These are phyloP conservation scores for Sherardia arvensis DNA, from an alignment of 257 asterid species.

Conservation along the genomic window DNA sequence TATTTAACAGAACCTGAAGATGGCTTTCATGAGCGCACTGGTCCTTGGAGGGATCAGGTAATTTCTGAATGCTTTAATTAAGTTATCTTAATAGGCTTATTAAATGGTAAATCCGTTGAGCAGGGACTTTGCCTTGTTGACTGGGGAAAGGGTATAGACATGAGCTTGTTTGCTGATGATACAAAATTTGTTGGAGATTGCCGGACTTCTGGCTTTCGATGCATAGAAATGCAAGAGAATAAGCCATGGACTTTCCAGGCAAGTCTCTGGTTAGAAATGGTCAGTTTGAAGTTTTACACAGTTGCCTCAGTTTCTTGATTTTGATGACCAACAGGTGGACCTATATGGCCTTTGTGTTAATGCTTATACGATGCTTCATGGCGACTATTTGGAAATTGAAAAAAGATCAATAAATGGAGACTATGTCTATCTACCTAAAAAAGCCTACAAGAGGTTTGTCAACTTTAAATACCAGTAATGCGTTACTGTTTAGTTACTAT, in stretches of 20 bases:
- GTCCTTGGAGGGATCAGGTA: constrained; percentile 90
- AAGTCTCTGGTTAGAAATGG: constrained; percentile 9
- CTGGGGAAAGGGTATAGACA: constrained; percentile 96
- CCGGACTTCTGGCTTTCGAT: constrained; percentile 91
- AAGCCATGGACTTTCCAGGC: constrained; percentile 93
- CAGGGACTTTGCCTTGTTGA: constrained; percentile 98
- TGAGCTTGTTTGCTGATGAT: constrained; percentile 50
- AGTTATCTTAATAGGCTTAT: neutral
- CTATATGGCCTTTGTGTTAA: constrained; percentile 72
- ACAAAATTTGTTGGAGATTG: constrained; percentile 75
- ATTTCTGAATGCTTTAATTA: constrained; percentile 13
- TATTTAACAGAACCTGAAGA: constrained; percentile 49
- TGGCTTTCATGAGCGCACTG: constrained; percentile 38
- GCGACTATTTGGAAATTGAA: constrained; percentile 72
- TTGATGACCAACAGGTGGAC: constrained; percentile 50
- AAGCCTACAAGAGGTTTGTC: constrained; percentile 56
- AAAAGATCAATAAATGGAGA: constrained; percentile 38
- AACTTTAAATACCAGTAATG: neutral
- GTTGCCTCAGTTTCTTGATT: neutral
- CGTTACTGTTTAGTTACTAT: neutral
- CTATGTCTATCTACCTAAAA: constrained; percentile 57
- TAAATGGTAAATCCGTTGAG: constrained; percentile 11
- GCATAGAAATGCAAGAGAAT: constrained; percentile 87
- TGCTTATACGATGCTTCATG: constrained; percentile 86
- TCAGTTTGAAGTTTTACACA: constrained; percentile 4